phyloP scores from a whole-genome alignment of 202 grass and related monocot genomes.

The Panicum hallii region DNA sequence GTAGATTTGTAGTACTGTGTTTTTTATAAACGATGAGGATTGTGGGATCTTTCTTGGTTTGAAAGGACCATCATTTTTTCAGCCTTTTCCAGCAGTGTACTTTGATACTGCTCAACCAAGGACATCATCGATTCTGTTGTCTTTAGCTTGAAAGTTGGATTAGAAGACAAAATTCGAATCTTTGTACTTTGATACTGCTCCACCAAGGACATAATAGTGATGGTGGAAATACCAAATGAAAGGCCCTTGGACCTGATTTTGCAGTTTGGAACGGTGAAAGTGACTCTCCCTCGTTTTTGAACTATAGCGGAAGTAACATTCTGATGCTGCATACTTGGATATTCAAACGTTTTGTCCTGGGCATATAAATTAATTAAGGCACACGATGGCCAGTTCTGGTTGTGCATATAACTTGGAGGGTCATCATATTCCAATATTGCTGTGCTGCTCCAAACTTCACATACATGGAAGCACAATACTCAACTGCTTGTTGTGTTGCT shows the following conservation, averaged over 20 bases:
- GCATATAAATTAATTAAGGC: background rate
- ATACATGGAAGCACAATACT: background rate
- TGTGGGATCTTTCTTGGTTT: background rate
- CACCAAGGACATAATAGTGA: background rate
- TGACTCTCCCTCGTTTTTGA: background rate
- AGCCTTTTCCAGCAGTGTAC: conserved; percentile 15
- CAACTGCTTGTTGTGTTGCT: background rate
- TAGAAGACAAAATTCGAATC: background rate
- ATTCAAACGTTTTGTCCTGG: background rate
- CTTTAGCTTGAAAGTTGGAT: background rate
- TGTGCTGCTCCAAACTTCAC: conserved; percentile 15
- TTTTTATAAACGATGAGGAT: background rate
- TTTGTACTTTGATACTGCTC: background rate
- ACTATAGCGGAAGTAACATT: background rate
- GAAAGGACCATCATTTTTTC: background rate
- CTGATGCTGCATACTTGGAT: background rate
- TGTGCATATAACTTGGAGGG: background rate
- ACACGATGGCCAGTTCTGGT: background rate
- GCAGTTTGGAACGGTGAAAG: background rate
- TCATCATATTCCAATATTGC: background rate
- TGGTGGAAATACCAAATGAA: background rate
- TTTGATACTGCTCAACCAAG: background rate
- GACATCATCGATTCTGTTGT: background rate
- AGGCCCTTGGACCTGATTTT: background rate
- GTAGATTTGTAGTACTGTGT: background rate